phyloP scores from a whole-genome alignment of 805 yeast genomes.

The Metahyphopichia silvanorum region DNA sequence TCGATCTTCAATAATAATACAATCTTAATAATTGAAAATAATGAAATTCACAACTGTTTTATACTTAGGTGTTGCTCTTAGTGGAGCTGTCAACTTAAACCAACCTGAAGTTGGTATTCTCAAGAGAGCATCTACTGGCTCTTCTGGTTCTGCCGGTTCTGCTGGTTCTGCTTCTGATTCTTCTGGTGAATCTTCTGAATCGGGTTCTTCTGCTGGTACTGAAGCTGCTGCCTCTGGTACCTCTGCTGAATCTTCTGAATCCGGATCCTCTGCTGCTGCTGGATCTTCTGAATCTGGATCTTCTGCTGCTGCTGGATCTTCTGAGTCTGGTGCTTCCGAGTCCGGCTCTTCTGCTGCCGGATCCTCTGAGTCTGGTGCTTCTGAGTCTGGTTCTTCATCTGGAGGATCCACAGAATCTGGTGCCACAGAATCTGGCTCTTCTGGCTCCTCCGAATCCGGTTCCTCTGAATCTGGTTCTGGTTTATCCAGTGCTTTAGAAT shows the following conservation, averaged over 20 bases:
- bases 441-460: neutral
- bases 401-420: too few species aligned
- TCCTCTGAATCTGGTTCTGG: neutral
- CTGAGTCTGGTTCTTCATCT: slow-evolving; percentile 2
- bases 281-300: slow-evolving; percentile 13
- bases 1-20: too few species aligned
- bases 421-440: neutral
- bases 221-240: neutral
- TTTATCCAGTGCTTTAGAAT: neutral
- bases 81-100: too few species aligned
- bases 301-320: slow-evolving; percentile 7
- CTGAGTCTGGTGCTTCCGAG: slow-evolving; percentile 7
- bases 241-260: slow-evolving; percentile 5
- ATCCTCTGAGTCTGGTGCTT: slow-evolving; percentile 13
- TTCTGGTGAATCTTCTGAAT: slow-evolving; percentile 1
- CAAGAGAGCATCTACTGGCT: too few species aligned
- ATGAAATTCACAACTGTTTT: slow-evolving; percentile 3
- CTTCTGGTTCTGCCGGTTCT: slow-evolving; percentile 6
- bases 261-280: slow-evolving; percentile 9
- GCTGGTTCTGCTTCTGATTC: slow-evolving; percentile 6
- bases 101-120: too few species aligned
- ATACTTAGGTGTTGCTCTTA: slow-evolving; percentile 1
- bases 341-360: slow-evolving; percentile 8
- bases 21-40: neutral
- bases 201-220: slow-evolving; percentile 1